Percentiles rank a stretch among this genome's conserved stretches.
These are phyloP conservation scores for Exsudoporus frostii DNA, from an alignment of 768 basidiomycete species.

Conservation along the genomic window DNA sequence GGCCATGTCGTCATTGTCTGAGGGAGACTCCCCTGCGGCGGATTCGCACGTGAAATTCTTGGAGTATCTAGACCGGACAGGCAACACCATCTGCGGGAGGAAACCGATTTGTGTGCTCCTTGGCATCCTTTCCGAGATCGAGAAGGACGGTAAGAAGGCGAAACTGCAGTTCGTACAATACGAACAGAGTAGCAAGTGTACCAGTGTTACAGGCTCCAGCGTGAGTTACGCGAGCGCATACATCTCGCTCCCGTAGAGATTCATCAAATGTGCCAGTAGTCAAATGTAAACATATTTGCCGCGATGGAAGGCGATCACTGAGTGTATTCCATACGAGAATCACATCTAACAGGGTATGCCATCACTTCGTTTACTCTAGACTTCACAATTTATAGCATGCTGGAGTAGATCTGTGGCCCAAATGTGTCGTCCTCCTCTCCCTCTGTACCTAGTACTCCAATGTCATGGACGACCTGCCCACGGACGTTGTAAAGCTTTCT, in stretches of 20 bases:
- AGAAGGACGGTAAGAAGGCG: slow-evolving; percentile 34
- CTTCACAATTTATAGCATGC: slow-evolving; percentile 13
- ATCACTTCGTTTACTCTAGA: neutral
- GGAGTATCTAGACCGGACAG: slow-evolving; percentile 64
- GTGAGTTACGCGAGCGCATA: slow-evolving; percentile 97
- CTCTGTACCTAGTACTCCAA: slow-evolving; percentile 68
- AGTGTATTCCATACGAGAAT: neutral
- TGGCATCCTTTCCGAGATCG: slow-evolving; percentile 64
- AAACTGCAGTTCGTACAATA: slow-evolving; percentile 84
- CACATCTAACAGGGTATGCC: neutral
- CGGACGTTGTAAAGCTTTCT: neutral
- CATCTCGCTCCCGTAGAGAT: slow-evolving; percentile 45
- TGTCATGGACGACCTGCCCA: slow-evolving; percentile 63
- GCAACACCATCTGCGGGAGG: slow-evolving; percentile 96
- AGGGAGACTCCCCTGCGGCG: slow-evolving; percentile 38
- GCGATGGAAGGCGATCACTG: neutral
- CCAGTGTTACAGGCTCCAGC: slow-evolving; percentile 71
- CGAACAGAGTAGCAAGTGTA: slow-evolving; percentile 84
- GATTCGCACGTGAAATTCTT: slow-evolving; percentile 62
- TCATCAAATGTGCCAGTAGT: slow-evolving; percentile 1
- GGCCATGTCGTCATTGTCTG: slow-evolving; percentile 49
- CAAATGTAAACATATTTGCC: neutral
- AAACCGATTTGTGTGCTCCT: slow-evolving; percentile 94
- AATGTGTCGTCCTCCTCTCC: slow-evolving; percentile 52
- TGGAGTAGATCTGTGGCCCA: slow-evolving; percentile 43